phyloP scores from a whole-genome alignment of 2,329 filamentous ascomycete species.

The Phyllosticta capitalensis region DNA sequence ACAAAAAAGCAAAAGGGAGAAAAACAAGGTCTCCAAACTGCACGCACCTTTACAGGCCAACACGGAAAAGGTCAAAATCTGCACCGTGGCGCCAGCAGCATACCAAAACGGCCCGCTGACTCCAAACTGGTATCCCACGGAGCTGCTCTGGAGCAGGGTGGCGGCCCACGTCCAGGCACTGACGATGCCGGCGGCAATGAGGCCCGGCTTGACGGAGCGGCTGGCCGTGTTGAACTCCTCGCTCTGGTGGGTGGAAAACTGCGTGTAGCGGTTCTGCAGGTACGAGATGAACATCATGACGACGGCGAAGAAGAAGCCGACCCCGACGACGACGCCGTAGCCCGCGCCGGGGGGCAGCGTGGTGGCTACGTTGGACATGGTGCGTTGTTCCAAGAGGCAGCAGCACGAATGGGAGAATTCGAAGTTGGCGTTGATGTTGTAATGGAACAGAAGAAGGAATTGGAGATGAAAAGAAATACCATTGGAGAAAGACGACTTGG shows the following conservation, averaged over 20 bases:
- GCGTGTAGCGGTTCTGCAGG: slow-evolving; percentile 25
- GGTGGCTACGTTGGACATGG: not conserved
- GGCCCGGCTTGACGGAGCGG: slow-evolving; percentile 40
- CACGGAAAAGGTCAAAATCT: slow-evolving; percentile 36
- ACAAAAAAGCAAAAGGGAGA: slow-evolving; percentile 44
- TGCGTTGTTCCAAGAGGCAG: not conserved
- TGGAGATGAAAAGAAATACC: not conserved
- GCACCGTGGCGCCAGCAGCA: slow-evolving; percentile 34
- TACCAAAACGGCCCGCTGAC: slow-evolving; percentile 29
- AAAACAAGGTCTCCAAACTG: not conserved
- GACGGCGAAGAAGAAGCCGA: slow-evolving; percentile 26
- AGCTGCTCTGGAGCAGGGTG: slow-evolving; percentile 22
- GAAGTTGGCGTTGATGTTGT: not conserved
- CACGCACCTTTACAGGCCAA: slow-evolving; percentile 33
- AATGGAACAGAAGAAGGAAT: not conserved
- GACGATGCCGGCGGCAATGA: slow-evolving; percentile 45
- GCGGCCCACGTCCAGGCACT: slow-evolving; percentile 18
- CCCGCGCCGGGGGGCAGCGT: slow-evolving; percentile 11
- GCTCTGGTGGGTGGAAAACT: slow-evolving; percentile 34
- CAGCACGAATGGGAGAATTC: not conserved
- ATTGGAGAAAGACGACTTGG: not conserved
- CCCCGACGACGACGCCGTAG: slow-evolving; percentile 25
- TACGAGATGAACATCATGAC: slow-evolving; percentile 27
- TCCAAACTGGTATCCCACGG: slow-evolving; percentile 26
- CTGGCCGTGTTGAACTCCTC: slow-evolving; percentile 51